Percentiles rank a stretch among this genome's conserved stretches.
These are phyloP conservation scores for Fragilariopsis cylindrus DNA, from an alignment of 108 stramenopile species.

Conservation along the genomic window DNA sequence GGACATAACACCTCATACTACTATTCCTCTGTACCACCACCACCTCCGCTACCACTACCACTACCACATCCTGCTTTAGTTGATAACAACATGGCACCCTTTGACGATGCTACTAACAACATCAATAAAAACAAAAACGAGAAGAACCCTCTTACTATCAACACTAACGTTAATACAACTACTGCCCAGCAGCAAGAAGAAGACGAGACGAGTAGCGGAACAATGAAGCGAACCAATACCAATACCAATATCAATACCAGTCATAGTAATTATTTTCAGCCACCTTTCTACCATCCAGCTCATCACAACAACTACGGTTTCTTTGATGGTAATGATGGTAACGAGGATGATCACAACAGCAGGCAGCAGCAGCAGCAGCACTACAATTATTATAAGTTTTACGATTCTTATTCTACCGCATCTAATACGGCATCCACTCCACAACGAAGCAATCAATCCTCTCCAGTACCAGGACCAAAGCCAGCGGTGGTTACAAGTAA, in stretches of 20 bases:
- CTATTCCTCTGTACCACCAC: not conserved
- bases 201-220: not conserved
- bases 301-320: not conserved
- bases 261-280: not conserved
- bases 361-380: too few relatives aligned
- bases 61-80: not conserved
- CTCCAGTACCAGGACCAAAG: not conserved
- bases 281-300: not conserved
- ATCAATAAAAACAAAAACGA: not conserved
- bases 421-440: not conserved
- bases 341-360: not conserved
- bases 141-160: not conserved
- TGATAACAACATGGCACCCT: not conserved
- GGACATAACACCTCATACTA: not conserved
- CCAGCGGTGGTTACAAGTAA: not conserved
- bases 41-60: not conserved
- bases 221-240: not conserved
- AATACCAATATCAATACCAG: not conserved
- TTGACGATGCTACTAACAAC: conserved; percentile 8
- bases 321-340: not conserved
- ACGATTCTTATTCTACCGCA: not conserved
- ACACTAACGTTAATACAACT: not conserved
- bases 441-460: not conserved
- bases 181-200: not conserved
- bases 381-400: not conserved